Evolutionary conservation across 208 protist species (phyloP), one percentile per base, ranked within the genome.

Genomic region (Leishmania braziliensis): DNA sequence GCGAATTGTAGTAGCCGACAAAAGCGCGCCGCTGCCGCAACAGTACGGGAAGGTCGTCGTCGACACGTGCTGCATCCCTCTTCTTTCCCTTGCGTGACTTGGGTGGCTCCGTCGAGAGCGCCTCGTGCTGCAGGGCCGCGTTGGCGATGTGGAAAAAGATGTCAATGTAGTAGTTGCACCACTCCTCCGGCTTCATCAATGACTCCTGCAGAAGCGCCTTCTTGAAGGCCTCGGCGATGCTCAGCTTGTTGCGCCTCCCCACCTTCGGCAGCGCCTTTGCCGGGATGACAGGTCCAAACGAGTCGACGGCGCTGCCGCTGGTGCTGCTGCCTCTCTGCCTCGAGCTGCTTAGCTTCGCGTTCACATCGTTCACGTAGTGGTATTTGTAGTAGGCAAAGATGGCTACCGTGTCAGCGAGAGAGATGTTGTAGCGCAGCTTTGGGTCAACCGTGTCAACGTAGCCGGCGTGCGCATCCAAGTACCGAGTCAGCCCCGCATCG

Each of bases 81-180:
- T 87, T 87, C 14, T 33, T 76, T 29, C 60, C 39, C 76, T 89
- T 86, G n/a, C 75, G 80, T 50, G 58, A 50, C 51, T 88, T 85
- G 26, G 69, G 23, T n/a, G 62, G 18, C 50, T 63, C 80, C 53
- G 60, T 36, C 8, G 84, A 82, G 70, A 90, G 78, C 2, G 88
- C 92, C 80, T 97, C 95, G 20, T 84, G 79, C 75, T 96, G 91
- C 56, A 97, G 86, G 5, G 89, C 88, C 56, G 83, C 91, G 80
- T 97, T 92, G 51, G 87, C 95, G 66, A 97, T 95, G 75, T 95
- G 90, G 60, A 94, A 84, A 60, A 96, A 94, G 39, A 95, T 81
- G 53, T 97, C 95, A 48, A 87, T 92, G 83, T 95, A 96, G 81
- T 91, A 89, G 81, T 93, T 95, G 78, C 93, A 96, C 95, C 95